Evolutionary conservation across 495 filamentous ascomycete species (phyloP).

Genomic region (Xylaria venustula): DNA sequence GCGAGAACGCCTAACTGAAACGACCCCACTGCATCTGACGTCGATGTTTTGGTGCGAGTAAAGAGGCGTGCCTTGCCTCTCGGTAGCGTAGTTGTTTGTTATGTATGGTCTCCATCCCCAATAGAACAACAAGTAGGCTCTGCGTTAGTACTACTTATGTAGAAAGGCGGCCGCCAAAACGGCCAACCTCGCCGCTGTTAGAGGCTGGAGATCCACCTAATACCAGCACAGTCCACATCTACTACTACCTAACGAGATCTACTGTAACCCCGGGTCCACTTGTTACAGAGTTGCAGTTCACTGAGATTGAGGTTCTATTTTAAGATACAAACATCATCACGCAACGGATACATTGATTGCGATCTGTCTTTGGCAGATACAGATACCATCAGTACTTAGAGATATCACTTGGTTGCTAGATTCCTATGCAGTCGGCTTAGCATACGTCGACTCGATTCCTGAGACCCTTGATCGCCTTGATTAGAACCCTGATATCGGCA

Average conservation of each 20-base stretch:
- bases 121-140: neutral
- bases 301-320: constrained; percentile 8
- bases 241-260: constrained; percentile 1
- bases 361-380: neutral
- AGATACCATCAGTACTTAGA: neutral
- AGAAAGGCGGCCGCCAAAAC: neutral
- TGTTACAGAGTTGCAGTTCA: neutral
- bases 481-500: neutral
- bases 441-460: neutral
- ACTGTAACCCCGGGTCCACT: constrained; percentile 12
- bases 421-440: neutral
- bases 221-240: neutral
- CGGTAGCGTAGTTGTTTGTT: no score
- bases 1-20: constrained; percentile 9
- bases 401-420: neutral
- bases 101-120: neutral
- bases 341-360: neutral
- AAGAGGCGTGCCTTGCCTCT: neutral
- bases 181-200: neutral
- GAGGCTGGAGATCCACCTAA: neutral
- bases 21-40: constrained; percentile 8
- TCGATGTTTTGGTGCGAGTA: neutral
- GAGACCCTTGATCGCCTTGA: no score
- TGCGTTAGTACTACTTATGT: neutral
- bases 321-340: constrained; percentile 3